These are phyloP conservation scores for Byssoonygena ceratinophila DNA, from an alignment of 2,329 filamentous ascomycete species.

Conservation along the genomic window DNA sequence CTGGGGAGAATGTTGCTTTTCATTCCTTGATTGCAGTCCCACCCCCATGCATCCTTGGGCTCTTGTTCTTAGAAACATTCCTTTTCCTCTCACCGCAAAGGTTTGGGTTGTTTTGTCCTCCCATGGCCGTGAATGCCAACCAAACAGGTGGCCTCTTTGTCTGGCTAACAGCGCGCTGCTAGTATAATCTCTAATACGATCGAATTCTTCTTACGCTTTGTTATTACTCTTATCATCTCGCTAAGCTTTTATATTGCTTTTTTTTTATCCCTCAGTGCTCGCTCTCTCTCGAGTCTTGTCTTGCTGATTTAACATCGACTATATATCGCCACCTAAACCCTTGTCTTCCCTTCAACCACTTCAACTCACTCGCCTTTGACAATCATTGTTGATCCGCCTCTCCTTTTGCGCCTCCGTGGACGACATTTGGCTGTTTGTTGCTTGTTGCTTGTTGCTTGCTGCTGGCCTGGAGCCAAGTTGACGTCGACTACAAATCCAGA, in stretches of 20 bases:
- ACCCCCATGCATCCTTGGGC: no score
- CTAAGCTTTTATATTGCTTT: slow-evolving; percentile 11
- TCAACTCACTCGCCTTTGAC: not conserved
- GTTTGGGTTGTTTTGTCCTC: not conserved
- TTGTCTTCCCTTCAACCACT: not conserved
- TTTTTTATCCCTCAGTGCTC: not conserved
- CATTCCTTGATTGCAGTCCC: no score
- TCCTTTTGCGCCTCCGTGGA: not conserved
- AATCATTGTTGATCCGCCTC: not conserved
- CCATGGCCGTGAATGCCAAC: not conserved
- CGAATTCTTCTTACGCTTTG: slow-evolving; percentile 1
- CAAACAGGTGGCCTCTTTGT: not conserved
- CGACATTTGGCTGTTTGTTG: no score
- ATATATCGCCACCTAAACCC: not conserved
- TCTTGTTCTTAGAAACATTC: not conserved
- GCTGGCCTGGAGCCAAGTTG: slow-evolving; percentile 9
- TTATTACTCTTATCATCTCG: slow-evolving; percentile 10
- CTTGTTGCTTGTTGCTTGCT: no score
- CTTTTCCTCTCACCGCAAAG: slow-evolving; percentile 10
- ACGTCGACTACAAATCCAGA: slow-evolving; percentile 4
- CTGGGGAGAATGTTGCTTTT: not conserved
- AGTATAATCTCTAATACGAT: slow-evolving; percentile 8
- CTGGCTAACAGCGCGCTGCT: not conserved
- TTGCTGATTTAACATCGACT: not conserved
- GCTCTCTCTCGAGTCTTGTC: not conserved